These are phyloP conservation scores for Populus nigra DNA, from an alignment of 345 rosid species.

Conservation along the genomic window DNA sequence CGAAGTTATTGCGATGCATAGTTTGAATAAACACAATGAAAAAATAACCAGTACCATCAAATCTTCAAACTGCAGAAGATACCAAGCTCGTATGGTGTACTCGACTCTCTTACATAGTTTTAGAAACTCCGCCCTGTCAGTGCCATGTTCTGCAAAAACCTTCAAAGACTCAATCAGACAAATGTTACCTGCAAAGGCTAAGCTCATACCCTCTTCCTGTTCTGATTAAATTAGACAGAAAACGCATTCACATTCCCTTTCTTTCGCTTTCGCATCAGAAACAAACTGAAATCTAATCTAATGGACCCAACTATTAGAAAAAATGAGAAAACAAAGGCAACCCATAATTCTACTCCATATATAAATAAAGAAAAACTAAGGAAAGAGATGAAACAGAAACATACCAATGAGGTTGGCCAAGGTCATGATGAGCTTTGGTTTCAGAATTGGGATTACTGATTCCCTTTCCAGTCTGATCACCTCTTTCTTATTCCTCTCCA, in stretches of 20 bases:
- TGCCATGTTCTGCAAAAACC: conserved; percentile 53
- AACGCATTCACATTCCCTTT: background rate
- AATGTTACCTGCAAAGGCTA: background rate
- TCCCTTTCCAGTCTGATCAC: conserved; percentile 81
- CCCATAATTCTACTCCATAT: background rate
- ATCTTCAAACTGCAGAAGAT: conserved; percentile 88
- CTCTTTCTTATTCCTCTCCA: conserved; percentile 47
- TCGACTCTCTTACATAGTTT: conserved; percentile 92
- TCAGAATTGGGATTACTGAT: conserved; percentile 86
- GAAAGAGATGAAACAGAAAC: background rate
- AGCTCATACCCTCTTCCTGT: no score
- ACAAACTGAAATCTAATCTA: background rate
- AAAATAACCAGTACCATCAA: conserved; percentile 56
- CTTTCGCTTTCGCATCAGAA: background rate
- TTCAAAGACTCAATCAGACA: background rate
- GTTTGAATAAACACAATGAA: background rate
- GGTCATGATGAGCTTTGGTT: conserved; percentile 89
- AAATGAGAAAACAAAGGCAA: conserved; percentile 1
- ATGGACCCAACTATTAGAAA: background rate
- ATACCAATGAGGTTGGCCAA: conserved; percentile 90
- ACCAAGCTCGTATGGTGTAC: conserved; percentile 97
- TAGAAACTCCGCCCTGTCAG: conserved; percentile 73
- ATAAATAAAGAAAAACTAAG: background rate
- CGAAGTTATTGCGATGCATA: conserved; percentile 11
- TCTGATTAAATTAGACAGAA: background rate